Percentiles rank a stretch among this genome's conserved stretches.
phyloP scores from a whole-genome alignment of 2,329 filamentous ascomycete genomes.

The Curvularia sp. region DNA sequence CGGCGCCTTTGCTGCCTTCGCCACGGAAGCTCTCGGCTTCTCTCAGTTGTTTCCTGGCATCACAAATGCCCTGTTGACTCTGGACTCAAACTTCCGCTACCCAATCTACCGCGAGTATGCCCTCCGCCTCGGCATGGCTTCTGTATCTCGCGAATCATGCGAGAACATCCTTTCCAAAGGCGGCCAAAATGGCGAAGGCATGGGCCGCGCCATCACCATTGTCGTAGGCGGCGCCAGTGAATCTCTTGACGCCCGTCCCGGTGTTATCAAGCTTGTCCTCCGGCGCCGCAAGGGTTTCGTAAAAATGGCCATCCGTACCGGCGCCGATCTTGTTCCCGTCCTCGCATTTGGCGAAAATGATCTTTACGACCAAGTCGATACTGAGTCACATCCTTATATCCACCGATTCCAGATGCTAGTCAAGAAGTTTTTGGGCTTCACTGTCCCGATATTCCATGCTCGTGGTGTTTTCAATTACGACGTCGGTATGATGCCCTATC shows the following conservation, averaged over 20 bases:
- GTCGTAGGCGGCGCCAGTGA: slow-evolving; percentile 93
- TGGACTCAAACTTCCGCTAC: slow-evolving; percentile 95
- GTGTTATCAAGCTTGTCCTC: slow-evolving; percentile 77
- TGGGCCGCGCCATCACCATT: slow-evolving; percentile 95
- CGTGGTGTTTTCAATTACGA: slow-evolving; percentile 97
- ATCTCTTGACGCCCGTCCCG: slow-evolving; percentile 85
- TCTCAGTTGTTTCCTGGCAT: slow-evolving; percentile 89
- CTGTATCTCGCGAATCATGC: slow-evolving; percentile 90
- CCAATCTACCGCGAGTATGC: slow-evolving; percentile 95
- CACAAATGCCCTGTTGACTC: slow-evolving; percentile 88
- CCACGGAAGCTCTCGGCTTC: slow-evolving; percentile 88
- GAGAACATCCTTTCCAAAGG: slow-evolving; percentile 85
- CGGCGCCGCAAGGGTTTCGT: slow-evolving; percentile 89
- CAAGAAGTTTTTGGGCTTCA: slow-evolving; percentile 89
- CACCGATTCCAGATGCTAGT: slow-evolving; percentile 83
- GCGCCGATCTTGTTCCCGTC: slow-evolving; percentile 93
- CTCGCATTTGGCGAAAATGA: slow-evolving; percentile 96
- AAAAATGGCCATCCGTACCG: slow-evolving; percentile 88
- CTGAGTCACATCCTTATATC: slow-evolving; percentile 77
- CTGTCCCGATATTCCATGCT: slow-evolving; percentile 87
- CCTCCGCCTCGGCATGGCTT: slow-evolving; percentile 84
- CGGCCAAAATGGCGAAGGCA: slow-evolving; percentile 77
- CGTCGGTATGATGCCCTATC: slow-evolving; percentile 93
- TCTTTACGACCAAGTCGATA: slow-evolving; percentile 87
- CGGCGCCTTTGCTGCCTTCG: slow-evolving; percentile 92